Base-by-base conservation (phyloP, 2,329 filamentous ascomycete genomes). In the Penicillium sp. region DNA sequence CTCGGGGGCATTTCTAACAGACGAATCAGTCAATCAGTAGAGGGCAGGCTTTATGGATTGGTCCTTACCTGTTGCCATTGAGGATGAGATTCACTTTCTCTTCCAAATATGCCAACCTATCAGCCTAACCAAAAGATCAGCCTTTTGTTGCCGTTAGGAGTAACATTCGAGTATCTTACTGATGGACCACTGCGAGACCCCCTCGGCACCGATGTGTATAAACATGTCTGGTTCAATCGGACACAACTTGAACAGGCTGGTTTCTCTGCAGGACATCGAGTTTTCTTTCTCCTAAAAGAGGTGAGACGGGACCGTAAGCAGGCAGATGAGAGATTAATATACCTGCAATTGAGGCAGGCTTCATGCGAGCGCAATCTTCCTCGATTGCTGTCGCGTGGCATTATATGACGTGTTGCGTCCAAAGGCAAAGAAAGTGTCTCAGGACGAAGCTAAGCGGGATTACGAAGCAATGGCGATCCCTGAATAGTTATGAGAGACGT, bases 21-120 rank as follows among this genome's bases (percentile, higher is more conserved):
- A 22, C 23, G 29, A 27, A 64, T 64, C 20, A 62, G 54, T 55
- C 60, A 18, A 60, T 55, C 66, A 63, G 16, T 3, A 40, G 9
- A 22, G 8, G 37, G n/a, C 18, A 14, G 18, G 1, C 1, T 11
- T 18, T 2, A 27, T 23, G 40, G 49, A 45, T 41, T 41, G 37
- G 46, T 51, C 45, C 44, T 16, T 64, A 69, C 65, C 63, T 57
- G 47, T 61, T 69, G 44, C 74, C 73, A 39, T 65, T 76, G 16
- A 77, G 61, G 43, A 77, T 65, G 47, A 73, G 70, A 60, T 77
- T 74, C 38, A 77, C 68, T 57, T 77, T 77, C 60, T 77, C 74
- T 62, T 77, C 75, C 32, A 77, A 54, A 41, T 73, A 71, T 11
- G 74, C 74, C n/a, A 77, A 63, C 52, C 75, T 68, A 57, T 77